phyloP scores from a whole-genome alignment of 2,329 filamentous ascomycete genomes.

The Rhynchosporium graminicola region DNA sequence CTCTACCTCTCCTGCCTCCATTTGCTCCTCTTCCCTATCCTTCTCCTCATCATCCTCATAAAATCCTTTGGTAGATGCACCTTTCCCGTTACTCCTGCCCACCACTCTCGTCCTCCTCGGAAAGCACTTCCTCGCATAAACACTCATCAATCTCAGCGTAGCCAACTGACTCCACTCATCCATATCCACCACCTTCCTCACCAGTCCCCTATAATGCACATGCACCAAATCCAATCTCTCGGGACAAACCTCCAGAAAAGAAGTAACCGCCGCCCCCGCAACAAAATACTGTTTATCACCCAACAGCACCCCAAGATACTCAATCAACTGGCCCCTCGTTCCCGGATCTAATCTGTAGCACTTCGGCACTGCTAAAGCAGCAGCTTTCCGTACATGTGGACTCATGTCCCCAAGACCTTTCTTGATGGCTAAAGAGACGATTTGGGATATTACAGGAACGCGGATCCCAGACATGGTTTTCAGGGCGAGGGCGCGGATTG shows the following conservation, averaged over 20 bases:
- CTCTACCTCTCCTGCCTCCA: constrained; percentile 51
- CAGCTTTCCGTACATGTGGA: constrained; percentile 87
- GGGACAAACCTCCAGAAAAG: constrained; percentile 87
- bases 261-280: constrained; percentile 86
- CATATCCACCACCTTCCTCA: constrained; percentile 95
- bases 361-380: constrained; percentile 91
- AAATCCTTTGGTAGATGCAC: constrained; percentile 61
- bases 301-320: constrained; percentile 75
- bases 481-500: constrained; percentile 86
- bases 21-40: constrained; percentile 44
- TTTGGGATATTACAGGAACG: constrained; percentile 97
- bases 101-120: constrained; percentile 63
- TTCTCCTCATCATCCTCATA: constrained; percentile 66
- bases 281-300: constrained; percentile 96
- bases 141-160: constrained; percentile 76
- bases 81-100: constrained; percentile 48
- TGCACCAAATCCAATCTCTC: constrained; percentile 87
- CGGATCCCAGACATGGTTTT: constrained; percentile 96
- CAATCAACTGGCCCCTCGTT: constrained; percentile 80
- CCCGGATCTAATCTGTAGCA: constrained; percentile 89
- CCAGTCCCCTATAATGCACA: constrained; percentile 79
- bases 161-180: constrained; percentile 97
- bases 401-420: constrained; percentile 93
- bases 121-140: constrained; percentile 87
- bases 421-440: constrained; percentile 94